Evolutionary conservation across 164 flowering plant genomes (phyloP).

Genomic region (Stephania cephalantha): DNA sequence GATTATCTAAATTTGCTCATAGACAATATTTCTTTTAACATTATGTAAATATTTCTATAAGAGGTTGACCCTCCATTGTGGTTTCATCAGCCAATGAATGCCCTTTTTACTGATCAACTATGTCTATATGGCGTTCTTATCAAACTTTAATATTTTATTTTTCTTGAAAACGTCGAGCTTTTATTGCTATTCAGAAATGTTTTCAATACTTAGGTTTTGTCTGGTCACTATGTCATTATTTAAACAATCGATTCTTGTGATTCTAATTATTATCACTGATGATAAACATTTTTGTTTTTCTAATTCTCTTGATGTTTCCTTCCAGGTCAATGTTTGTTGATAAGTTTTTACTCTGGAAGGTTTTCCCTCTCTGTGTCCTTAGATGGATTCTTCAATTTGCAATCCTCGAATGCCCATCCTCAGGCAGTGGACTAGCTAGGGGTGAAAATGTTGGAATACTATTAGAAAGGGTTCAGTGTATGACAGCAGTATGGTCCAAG

Average conservation of each 20-base stretch:
- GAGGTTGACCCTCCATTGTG: no score
- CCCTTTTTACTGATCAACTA: no score
- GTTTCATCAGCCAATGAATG: no score
- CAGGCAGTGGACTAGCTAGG: constrained; percentile 21
- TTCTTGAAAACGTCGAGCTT: no score
- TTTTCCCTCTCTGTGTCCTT: constrained; percentile 75
- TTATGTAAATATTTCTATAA: no score
- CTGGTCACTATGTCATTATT: no score
- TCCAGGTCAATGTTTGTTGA: constrained; percentile 75
- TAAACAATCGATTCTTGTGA: neutral
- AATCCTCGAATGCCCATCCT: constrained; percentile 61
- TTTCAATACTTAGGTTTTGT: no score
- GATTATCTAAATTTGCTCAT: no score
- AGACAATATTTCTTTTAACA: no score
- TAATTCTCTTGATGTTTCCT: constrained; percentile 9
- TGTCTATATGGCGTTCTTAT: no score
- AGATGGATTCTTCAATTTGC: constrained; percentile 90
- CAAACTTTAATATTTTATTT: no score
- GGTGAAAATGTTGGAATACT: constrained; percentile 26
- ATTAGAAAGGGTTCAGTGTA: constrained; percentile 44
- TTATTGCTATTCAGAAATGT: no score
- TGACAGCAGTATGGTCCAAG: constrained; percentile 71
- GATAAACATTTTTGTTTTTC: neutral
- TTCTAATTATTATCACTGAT: neutral
- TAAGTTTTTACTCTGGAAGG: constrained; percentile 90